A percentile compares a stretch with the other conserved stretches of the same genome.
These are phyloP conservation scores for Solanum okadae DNA, from an alignment of 257 asterid genomes.

Conservation along the genomic window DNA sequence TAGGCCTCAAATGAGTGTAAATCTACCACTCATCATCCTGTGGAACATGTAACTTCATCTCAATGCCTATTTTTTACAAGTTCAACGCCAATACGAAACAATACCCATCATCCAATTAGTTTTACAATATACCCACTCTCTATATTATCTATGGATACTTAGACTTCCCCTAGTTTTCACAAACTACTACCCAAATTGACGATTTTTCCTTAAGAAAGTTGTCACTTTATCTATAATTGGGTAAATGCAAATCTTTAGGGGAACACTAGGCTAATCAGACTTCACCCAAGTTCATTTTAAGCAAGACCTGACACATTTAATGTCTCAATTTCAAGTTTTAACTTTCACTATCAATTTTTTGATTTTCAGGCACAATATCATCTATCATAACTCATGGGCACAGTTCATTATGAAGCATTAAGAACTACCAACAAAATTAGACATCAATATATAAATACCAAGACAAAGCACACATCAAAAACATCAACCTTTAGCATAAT, in stretches of 20 bases:
- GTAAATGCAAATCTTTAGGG: too few relatives aligned
- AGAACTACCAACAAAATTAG: neutral
- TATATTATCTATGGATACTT: neutral
- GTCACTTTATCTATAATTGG: neutral
- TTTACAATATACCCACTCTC: neutral
- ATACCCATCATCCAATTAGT: neutral
- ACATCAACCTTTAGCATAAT: too few relatives aligned
- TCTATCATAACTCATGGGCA: neutral
- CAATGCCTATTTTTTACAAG: neutral
- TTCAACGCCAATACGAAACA: too few relatives aligned
- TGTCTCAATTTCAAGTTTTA: neutral
- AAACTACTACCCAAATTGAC: neutral
- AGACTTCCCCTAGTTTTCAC: neutral
- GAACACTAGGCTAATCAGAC: neutral
- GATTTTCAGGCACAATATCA: too few relatives aligned
- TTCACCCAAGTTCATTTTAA: neutral
- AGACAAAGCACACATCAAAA: too few relatives aligned
- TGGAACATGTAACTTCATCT: neutral
- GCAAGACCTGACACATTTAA: neutral
- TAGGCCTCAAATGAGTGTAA: neutral
- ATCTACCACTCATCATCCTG: neutral
- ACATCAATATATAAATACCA: too few relatives aligned
- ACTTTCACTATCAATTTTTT: neutral
- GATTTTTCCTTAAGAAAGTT: neutral
- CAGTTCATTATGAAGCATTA: neutral